phyloP scores from a whole-genome alignment of 2,329 filamentous ascomycete genomes.

The Fusarium austroafricanum region DNA sequence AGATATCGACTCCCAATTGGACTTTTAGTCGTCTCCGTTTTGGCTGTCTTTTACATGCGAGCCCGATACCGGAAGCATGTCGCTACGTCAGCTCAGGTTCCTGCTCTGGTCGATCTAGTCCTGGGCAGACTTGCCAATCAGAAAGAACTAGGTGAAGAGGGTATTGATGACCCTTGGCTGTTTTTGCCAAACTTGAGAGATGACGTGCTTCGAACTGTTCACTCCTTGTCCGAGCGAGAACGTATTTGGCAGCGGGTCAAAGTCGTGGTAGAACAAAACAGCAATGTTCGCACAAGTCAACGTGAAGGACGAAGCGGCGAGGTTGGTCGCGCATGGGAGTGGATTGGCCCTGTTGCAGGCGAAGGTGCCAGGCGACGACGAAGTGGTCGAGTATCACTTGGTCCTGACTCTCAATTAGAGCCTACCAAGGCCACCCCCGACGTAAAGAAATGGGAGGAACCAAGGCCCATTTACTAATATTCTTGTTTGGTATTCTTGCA shows the following conservation, averaged over 20 bases:
- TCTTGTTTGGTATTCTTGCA: constrained; percentile 4
- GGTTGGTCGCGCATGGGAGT: constrained; percentile 75
- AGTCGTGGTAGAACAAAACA: constrained; percentile 90
- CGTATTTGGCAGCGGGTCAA: constrained; percentile 86
- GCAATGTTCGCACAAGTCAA: constrained; percentile 84
- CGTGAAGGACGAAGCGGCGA: constrained; percentile 75
- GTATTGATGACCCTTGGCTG: constrained; percentile 80
- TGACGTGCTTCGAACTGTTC: constrained; percentile 86
- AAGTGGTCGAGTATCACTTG: constrained; percentile 64
- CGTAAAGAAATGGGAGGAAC: constrained; percentile 56
- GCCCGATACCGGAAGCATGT: constrained; percentile 71
- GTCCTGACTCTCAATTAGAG: constrained; percentile 53
- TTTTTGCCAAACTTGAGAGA: constrained; percentile 91
- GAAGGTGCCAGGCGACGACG: constrained; percentile 60
- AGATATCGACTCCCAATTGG: constrained; percentile 88
- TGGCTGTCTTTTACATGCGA: constrained; percentile 71
- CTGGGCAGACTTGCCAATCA: constrained; percentile 85
- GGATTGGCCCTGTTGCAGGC: constrained; percentile 70
- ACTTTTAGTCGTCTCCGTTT: constrained; percentile 65
- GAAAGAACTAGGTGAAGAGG: constrained; percentile 79
- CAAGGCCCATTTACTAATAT: constrained; percentile 56
- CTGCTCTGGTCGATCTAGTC: constrained; percentile 84
- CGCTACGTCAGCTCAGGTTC: constrained; percentile 78
- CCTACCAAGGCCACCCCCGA: constrained; percentile 42
- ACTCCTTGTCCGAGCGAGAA: constrained; percentile 80